A percentile compares a stretch with the other conserved stretches of the same genome.
Conservation (phyloP, 2,329 filamentous ascomycete genomes). For the Hansfordia pulvinata region DNA sequence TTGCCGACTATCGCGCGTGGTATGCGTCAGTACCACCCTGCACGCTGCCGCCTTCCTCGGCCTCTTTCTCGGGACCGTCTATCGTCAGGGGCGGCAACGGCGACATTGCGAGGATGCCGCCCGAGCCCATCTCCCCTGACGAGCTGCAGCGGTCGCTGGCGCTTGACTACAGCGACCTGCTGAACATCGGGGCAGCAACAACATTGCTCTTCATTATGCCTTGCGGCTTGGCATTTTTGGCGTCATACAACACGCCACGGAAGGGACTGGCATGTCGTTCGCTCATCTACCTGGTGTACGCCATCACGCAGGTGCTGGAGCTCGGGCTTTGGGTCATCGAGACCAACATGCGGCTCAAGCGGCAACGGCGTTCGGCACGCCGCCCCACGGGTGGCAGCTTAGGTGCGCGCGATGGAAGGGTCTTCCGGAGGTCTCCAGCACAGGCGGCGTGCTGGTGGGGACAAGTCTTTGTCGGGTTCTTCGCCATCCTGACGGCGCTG, state of each 20-base stretch:
- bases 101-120: neutral
- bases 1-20: constrained; percentile 14
- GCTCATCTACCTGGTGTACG: constrained; percentile 19
- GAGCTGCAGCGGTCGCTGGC: constrained; percentile 8
- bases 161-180: constrained; percentile 9
- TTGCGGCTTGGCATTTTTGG: constrained; percentile 17
- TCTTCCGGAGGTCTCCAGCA: too few relatives aligned
- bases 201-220: constrained; percentile 13
- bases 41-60: too few relatives aligned
- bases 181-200: constrained; percentile 9
- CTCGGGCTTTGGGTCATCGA: constrained; percentile 16
- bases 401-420: too few relatives aligned
- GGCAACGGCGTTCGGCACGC: constrained; percentile 12
- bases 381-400: too few relatives aligned
- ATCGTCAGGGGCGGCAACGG: too few relatives aligned
- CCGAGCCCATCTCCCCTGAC: constrained; percentile 1
- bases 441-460: constrained; percentile 16
- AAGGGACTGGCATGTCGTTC: constrained; percentile 18
- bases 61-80: too few relatives aligned
- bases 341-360: constrained; percentile 10
- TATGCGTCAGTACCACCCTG: neutral
- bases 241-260: constrained; percentile 18
- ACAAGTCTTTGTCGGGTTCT: constrained; percentile 15
- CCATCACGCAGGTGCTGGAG: constrained; percentile 16
- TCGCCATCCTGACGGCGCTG: constrained; percentile 14